Percentiles rank a stretch among this genome's conserved stretches.
Conservation (phyloP, 129 eudicot species). For the Flaveria ramosissima region DNA sequence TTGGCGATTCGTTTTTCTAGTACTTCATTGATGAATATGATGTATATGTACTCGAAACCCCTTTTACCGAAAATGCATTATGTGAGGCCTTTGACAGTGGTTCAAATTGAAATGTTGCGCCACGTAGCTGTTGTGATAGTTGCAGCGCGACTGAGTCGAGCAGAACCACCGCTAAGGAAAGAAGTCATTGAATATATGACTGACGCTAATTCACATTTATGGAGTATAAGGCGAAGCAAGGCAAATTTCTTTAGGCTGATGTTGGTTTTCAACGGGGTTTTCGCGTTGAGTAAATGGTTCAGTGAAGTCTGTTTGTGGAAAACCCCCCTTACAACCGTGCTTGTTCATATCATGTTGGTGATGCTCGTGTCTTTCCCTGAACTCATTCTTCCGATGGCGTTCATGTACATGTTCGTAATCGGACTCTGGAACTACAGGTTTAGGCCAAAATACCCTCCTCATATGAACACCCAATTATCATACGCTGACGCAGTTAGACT, state of each 20-base stretch:
- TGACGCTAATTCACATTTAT: constrained; percentile 78
- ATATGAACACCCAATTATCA: constrained; percentile 72
- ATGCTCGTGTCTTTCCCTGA: constrained; percentile 75
- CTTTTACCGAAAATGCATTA: constrained; percentile 90
- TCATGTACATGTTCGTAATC: constrained; percentile 76
- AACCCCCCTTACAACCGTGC: constrained; percentile 62
- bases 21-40: constrained; percentile 66
- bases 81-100: constrained; percentile 56
- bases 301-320: constrained; percentile 68
- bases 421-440: constrained; percentile 79
- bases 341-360: constrained; percentile 62
- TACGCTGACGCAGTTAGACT: constrained; percentile 52
- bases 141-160: constrained; percentile 69
- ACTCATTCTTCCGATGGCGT: constrained; percentile 65
- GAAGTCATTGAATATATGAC: constrained; percentile 85
- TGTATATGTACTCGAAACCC: constrained; percentile 65
- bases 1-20: constrained; percentile 78
- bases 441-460: constrained; percentile 70
- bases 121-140: constrained; percentile 69
- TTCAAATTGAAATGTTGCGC: constrained; percentile 67
- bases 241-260: constrained; percentile 70
- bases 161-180: constrained; percentile 78
- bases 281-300: constrained; percentile 67
- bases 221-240: constrained; percentile 96
- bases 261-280: constrained; percentile 59